A percentile compares a stretch with the other conserved stretches of the same genome.
Conservation (phyloP, 306 rosid species). For the Quercus robur region DNA sequence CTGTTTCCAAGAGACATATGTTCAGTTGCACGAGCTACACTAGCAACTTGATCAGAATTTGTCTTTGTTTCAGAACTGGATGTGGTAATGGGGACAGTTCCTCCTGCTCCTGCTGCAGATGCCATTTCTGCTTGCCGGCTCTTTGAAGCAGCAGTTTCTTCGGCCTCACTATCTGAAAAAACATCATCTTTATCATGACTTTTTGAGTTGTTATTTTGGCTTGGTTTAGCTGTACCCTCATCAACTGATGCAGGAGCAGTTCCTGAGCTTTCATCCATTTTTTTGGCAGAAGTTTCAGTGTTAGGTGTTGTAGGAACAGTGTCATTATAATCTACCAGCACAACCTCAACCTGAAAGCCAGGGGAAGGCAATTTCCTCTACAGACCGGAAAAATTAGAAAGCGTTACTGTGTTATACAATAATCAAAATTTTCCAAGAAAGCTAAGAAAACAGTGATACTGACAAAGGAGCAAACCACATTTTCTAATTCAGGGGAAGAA, state of each 20-base stretch:
- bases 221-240: conserved; percentile 28
- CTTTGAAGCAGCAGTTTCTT: conserved; percentile 63
- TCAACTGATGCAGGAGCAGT: conserved; percentile 41
- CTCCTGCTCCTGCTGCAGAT: conserved; percentile 42
- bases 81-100: conserved; percentile 30
- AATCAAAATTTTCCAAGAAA: conserved; percentile 6
- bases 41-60: conserved; percentile 47
- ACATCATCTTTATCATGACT: conserved; percentile 72
- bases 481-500: background rate
- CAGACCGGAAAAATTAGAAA: conserved; percentile 21
- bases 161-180: conserved; percentile 82
- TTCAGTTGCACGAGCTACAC: conserved; percentile 54
- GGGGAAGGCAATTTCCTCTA: conserved; percentile 97
- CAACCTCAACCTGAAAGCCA: conserved; percentile 90
- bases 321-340: conserved; percentile 62
- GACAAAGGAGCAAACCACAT: conserved; percentile 15
- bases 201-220: conserved; percentile 34
- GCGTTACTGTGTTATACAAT: background rate
- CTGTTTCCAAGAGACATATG: conserved; percentile 62
- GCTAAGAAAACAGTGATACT: background rate
- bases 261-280: conserved; percentile 67
- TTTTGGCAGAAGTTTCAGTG: conserved; percentile 42
- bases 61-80: conserved; percentile 39
- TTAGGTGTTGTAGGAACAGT: conserved; percentile 32
- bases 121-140: conserved; percentile 49